Evolutionary conservation across 1,139 yeast genomes (phyloP), one percentile per base, ranked within the genome.

Genomic region (Kurtzmaniella quercitrusa): DNA sequence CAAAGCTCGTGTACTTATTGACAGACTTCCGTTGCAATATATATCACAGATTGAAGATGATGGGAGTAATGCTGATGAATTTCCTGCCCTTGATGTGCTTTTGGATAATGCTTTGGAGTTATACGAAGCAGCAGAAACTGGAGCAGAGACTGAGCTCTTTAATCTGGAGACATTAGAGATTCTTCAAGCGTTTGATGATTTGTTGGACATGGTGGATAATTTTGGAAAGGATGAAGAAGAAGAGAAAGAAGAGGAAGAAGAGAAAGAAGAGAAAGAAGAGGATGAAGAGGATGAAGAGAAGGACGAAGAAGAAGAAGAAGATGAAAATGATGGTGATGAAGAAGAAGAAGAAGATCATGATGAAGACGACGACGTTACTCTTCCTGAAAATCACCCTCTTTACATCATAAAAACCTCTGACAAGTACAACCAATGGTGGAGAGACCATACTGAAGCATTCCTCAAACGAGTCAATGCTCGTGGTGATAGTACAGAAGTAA

Each of bases 151-250:
- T 6, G 54, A 49, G 1, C 52, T 61, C 41, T 66, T 70, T 48
- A 65, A 69, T 55, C 60, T 59, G 5, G 73, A 70, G 23, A 68
- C 69, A 40, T 73, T 75, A 47, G 81, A 77, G 48, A 67, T 77
- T 23, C 70, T 81, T 49, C 76, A 75, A 44, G 71, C 77, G 9
- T 62, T 82, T 40, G 87, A 84, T 55, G 91, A 82, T 57, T 62
- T 84, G 48, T 62, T 85, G 39, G 89, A 84, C 46, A 76, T 82
- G 49, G 70, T 81, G 17, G 83, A 79, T 46, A 80, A 81, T 51
- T 85, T 82, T 51, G 88, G 88, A 10, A 69, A 68, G 39, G 73
- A 72, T 25, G 75, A 70, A 37, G 85, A 79, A 43, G 41, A 25
- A 23, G 41, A 27, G n/a, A 12, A 27, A 27, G 14, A 27, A 12